Percentiles rank a stretch among this genome's conserved stretches.
Evolutionary conservation across 106 monocot species (phyloP).

Genomic region (Ottelia alismoides): DNA sequence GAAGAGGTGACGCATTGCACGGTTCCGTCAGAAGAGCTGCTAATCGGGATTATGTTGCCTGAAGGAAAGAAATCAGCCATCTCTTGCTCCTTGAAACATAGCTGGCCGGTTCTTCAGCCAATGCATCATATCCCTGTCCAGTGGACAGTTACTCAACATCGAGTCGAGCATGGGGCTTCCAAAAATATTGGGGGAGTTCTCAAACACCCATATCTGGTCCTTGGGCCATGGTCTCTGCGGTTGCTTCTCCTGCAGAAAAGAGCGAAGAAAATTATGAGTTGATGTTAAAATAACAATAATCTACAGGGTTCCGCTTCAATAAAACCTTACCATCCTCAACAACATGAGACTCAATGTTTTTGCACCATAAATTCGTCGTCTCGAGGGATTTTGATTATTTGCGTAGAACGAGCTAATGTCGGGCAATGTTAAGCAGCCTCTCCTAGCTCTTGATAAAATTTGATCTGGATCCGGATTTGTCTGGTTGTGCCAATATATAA

Average conservation of each 20-base stretch:
- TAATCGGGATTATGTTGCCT: too few species aligned
- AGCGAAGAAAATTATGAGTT: background rate
- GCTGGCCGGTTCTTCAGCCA: slow-evolving; percentile 57
- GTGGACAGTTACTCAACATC: slow-evolving; percentile 43
- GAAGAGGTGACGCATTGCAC: too few species aligned
- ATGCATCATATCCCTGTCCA: slow-evolving; percentile 77
- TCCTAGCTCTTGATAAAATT: slow-evolving; percentile 49
- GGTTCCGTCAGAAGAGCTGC: too few species aligned
- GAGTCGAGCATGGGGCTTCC: slow-evolving; percentile 94
- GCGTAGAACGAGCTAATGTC: slow-evolving; percentile 76
- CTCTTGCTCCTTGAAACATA: slow-evolving; percentile 51
- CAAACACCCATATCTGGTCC: slow-evolving; percentile 86
- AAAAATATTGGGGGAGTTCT: slow-evolving; percentile 37
- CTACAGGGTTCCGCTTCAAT: background rate
- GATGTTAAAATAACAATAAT: background rate
- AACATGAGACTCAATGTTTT: slow-evolving; percentile 79
- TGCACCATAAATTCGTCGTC: slow-evolving; percentile 53
- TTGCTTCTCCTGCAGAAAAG: slow-evolving; percentile 35
- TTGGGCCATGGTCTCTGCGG: slow-evolving; percentile 94
- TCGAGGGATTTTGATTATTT: too few species aligned
- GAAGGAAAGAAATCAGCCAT: slow-evolving; percentile 24
- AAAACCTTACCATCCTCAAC: slow-evolving; percentile 65
- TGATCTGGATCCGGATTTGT: slow-evolving; percentile 70
- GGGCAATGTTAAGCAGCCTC: slow-evolving; percentile 73
- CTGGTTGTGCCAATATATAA: slow-evolving; percentile 89